Percentiles rank a stretch among this genome's conserved stretches.
phyloP scores from a whole-genome alignment of 371 early-diverging fungal species.

The Haplosporangium sp. region DNA sequence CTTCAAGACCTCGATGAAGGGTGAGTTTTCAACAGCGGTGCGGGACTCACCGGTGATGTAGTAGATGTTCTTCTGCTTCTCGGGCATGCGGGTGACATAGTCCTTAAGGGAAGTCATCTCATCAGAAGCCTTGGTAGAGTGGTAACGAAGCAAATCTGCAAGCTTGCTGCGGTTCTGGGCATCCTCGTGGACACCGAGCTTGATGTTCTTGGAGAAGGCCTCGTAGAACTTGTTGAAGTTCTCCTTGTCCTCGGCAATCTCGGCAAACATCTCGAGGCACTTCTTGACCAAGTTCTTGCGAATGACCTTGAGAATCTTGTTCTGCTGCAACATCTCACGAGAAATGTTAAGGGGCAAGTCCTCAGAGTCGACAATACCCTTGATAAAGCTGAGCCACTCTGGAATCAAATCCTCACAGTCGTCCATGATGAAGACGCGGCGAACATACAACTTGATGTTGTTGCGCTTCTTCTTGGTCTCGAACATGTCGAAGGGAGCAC shows the following conservation, averaged over 20 bases:
- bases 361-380: slow-evolving; percentile 95
- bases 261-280: slow-evolving; percentile 90
- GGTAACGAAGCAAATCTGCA: slow-evolving; percentile 89
- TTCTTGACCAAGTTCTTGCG: slow-evolving; percentile 94
- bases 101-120: slow-evolving; percentile 92
- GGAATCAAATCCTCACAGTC: slow-evolving; percentile 95
- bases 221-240: slow-evolving; percentile 93
- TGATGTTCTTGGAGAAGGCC: slow-evolving; percentile 91
- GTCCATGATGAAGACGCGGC: slow-evolving; percentile 97
- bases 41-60: slow-evolving; percentile 98
- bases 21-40: slow-evolving; percentile 95
- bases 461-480: slow-evolving; percentile 91
- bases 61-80: slow-evolving; percentile 89
- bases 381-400: slow-evolving; percentile 87
- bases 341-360: slow-evolving; percentile 97
- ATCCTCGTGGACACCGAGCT: slow-evolving; percentile 94
- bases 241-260: slow-evolving; percentile 91
- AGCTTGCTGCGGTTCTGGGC: slow-evolving; percentile 87
- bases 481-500: slow-evolving; percentile 91
- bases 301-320: slow-evolving; percentile 94
- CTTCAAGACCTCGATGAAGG: slow-evolving; percentile 98
- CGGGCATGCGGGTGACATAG: slow-evolving; percentile 89
- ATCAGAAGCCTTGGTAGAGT: slow-evolving; percentile 93
- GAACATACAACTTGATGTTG: slow-evolving; percentile 96
- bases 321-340: slow-evolving; percentile 96